phyloP scores from a whole-genome alignment of 2,329 filamentous ascomycete species.

The Colletotrichum eleusines region DNA sequence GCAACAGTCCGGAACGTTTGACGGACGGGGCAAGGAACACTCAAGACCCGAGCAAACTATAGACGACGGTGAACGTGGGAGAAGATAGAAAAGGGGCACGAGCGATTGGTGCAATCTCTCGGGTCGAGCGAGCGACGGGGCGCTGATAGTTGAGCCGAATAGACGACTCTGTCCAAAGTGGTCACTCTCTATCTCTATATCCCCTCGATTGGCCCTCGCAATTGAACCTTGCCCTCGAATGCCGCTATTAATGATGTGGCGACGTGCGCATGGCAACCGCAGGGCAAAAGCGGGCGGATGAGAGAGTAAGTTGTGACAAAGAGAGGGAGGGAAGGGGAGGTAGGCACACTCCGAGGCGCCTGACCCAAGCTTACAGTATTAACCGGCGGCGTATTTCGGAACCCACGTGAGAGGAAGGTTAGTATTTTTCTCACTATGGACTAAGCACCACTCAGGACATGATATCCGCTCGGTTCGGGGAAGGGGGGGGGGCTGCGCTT shows the following conservation, averaged over 20 bases:
- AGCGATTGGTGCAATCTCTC: background rate
- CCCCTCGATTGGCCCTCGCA: background rate
- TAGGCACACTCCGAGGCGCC: no score
- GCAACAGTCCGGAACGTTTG: background rate
- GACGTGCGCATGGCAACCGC: background rate
- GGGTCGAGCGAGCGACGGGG: slow-evolving; percentile 1
- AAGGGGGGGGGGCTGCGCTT: no score
- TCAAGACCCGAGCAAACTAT: background rate
- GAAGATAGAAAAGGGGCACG: background rate
- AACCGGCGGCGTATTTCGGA: no score
- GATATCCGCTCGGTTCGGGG: slow-evolving; percentile 5
- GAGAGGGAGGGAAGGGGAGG: background rate
- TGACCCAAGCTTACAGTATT: no score
- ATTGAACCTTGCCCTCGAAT: background rate
- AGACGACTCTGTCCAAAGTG: slow-evolving; percentile 19
- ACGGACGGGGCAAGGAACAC: background rate
- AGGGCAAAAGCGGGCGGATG: background rate
- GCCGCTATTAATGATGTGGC: background rate
- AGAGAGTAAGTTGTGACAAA: background rate
- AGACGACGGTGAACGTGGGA: background rate
- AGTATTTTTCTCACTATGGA: background rate
- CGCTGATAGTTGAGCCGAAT: slow-evolving; percentile 32
- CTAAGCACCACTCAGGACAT: slow-evolving; percentile 6
- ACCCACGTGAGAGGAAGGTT: no score
- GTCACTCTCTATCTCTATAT: background rate